These are phyloP conservation scores for Quercus phellos DNA, from an alignment of 331 rosid genomes.

Conservation along the genomic window DNA sequence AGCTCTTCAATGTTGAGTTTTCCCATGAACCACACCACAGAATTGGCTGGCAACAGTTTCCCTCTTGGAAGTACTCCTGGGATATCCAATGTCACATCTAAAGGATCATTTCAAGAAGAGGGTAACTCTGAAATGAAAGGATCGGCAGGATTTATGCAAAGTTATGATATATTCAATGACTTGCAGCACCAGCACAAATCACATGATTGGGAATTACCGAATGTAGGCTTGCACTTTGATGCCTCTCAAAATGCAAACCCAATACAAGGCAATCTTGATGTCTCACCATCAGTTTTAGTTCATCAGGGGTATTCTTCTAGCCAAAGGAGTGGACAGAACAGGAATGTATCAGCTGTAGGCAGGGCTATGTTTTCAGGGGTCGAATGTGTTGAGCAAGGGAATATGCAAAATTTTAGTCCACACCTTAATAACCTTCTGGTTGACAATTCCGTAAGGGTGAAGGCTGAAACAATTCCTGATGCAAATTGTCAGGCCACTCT, in stretches of 20 bases:
- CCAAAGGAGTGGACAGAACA: slow-evolving; percentile 43
- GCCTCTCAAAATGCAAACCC: slow-evolving; percentile 58
- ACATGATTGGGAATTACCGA: slow-evolving; percentile 67
- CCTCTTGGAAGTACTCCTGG: slow-evolving; percentile 64
- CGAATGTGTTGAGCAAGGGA: slow-evolving; percentile 39
- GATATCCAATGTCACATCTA: slow-evolving; percentile 50
- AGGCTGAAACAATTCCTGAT: slow-evolving; percentile 63
- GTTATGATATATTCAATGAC: slow-evolving; percentile 75
- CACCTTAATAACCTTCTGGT: slow-evolving; percentile 31
- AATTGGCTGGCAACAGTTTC: slow-evolving; percentile 53
- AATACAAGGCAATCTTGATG: slow-evolving; percentile 49
- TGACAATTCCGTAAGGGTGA: slow-evolving; percentile 55
- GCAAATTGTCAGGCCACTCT: slow-evolving; percentile 44
- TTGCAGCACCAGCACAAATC: slow-evolving; percentile 49
- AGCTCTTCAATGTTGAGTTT: slow-evolving; percentile 58
- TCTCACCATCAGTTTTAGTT: slow-evolving; percentile 54
- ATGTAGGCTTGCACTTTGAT: slow-evolving; percentile 48
- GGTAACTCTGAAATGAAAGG: slow-evolving; percentile 52
- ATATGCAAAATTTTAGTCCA: slow-evolving; percentile 45
- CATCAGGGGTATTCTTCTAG: slow-evolving; percentile 65
- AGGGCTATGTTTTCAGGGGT: slow-evolving; percentile 47
- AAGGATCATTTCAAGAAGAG: slow-evolving; percentile 64
- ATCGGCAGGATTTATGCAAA: slow-evolving; percentile 43
- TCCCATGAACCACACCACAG: slow-evolving; percentile 71
- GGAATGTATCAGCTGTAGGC: slow-evolving; percentile 36